phyloP scores from a whole-genome alignment of 768 basidiomycete species.

The Asterophora lycoperdoides region DNA sequence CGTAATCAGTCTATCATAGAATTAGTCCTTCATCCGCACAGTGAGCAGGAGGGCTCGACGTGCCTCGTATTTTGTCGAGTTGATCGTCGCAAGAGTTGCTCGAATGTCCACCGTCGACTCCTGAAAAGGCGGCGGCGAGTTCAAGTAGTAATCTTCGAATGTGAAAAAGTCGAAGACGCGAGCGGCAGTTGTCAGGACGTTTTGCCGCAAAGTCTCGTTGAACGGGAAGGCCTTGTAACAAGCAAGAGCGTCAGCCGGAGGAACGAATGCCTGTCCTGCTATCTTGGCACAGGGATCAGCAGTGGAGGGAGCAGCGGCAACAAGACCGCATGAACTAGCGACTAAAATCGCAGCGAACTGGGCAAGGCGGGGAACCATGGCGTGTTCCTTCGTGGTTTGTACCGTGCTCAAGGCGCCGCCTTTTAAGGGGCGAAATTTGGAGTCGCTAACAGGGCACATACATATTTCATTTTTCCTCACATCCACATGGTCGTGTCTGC shows the following conservation, averaged over 20 bases:
- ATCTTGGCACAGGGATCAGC: slow-evolving; percentile 38
- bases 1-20: slow-evolving; percentile 52
- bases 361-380: slow-evolving; percentile 1
- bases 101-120: slow-evolving; percentile 55
- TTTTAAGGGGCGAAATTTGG: background rate
- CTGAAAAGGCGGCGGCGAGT: slow-evolving; percentile 50
- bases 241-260: slow-evolving; percentile 51
- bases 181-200: slow-evolving; percentile 43
- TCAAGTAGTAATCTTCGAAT: slow-evolving; percentile 48
- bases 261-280: slow-evolving; percentile 40
- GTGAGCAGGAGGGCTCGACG: slow-evolving; percentile 6
- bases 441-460: too few species aligned
- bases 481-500: too few species aligned
- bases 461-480: too few species aligned
- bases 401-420: too few species aligned
- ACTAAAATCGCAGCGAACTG: slow-evolving; percentile 1
- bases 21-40: slow-evolving; percentile 1
- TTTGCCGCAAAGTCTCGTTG: slow-evolving; percentile 52
- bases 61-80: slow-evolving; percentile 44
- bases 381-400: background rate
- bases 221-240: slow-evolving; percentile 57
- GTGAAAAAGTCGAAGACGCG: slow-evolving; percentile 52
- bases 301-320: slow-evolving; percentile 21
- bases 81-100: slow-evolving; percentile 42
- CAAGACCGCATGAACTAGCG: slow-evolving; percentile 5